These are phyloP conservation scores for Ascochyta lentis DNA, from an alignment of 2,329 filamentous ascomycete species.

Conservation along the genomic window DNA sequence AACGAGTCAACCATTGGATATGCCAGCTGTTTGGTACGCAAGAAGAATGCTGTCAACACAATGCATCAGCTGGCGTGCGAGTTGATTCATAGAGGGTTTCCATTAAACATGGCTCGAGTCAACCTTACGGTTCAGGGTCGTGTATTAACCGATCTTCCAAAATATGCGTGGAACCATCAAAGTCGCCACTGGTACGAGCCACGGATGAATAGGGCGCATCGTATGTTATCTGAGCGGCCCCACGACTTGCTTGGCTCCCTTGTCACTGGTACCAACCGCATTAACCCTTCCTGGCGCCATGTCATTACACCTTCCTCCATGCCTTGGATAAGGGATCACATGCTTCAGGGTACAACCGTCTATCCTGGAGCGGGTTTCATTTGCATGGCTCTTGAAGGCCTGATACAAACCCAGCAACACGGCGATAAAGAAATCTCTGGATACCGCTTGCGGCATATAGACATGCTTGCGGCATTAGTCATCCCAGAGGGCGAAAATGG, in stretches of 20 bases:
- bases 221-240: constrained; percentile 20
- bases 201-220: constrained; percentile 23
- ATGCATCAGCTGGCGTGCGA: constrained; percentile 4
- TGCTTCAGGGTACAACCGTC: constrained; percentile 26
- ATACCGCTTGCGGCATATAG: constrained; percentile 30
- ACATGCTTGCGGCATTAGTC: constrained; percentile 24
- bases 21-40: constrained; percentile 30
- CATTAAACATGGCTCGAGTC: constrained; percentile 19
- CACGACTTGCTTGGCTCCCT: constrained; percentile 27
- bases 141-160: constrained; percentile 32
- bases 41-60: constrained; percentile 21
- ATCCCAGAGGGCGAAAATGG: constrained; percentile 35
- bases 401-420: constrained; percentile 1
- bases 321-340: constrained; percentile 19
- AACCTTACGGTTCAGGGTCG: constrained; percentile 10
- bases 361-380: constrained; percentile 5
- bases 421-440: background rate
- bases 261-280: constrained; percentile 20
- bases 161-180: constrained; percentile 46
- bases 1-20: constrained; percentile 3
- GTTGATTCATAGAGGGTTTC: background rate
- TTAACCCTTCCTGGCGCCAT: constrained; percentile 27
- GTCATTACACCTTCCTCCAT: constrained; percentile 21
- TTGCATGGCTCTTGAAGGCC: constrained; percentile 15
- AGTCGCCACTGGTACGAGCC: constrained; percentile 39